A percentile compares a stretch with the other conserved stretches of the same genome.
Evolutionary conservation across 768 basidiomycete species (phyloP).

Genomic region (Tylopilus felleus): DNA sequence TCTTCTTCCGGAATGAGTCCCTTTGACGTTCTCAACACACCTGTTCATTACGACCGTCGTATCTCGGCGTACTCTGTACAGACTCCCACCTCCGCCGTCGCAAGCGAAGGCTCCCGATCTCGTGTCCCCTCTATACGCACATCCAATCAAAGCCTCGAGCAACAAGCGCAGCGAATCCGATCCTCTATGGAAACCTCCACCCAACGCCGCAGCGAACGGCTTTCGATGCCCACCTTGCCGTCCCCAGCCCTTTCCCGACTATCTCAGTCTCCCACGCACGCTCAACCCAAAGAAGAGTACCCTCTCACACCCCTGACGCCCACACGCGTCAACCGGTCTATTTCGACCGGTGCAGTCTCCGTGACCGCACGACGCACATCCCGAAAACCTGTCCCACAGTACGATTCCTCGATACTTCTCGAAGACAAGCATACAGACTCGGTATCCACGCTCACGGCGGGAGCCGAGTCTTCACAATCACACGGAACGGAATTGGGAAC

Average conservation of each 20-base stretch:
- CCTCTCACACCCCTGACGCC: slow-evolving; percentile 23
- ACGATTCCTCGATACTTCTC: slow-evolving; percentile 34
- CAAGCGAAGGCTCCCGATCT: slow-evolving; percentile 5
- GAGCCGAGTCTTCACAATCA: slow-evolving; percentile 29
- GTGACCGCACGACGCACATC: slow-evolving; percentile 32
- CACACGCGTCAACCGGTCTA: slow-evolving; percentile 27
- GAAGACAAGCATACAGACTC: slow-evolving; percentile 23
- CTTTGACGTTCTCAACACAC: slow-evolving; percentile 18
- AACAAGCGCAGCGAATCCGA: slow-evolving; percentile 31
- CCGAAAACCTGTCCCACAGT: slow-evolving; percentile 58
- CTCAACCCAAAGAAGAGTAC: slow-evolving; percentile 29
- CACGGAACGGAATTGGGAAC: slow-evolving; percentile 20
- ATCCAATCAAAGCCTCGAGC: slow-evolving; percentile 24
- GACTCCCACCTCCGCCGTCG: background rate
- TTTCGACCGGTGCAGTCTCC: slow-evolving; percentile 25
- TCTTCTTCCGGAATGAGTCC: slow-evolving; percentile 16
- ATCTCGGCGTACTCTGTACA: slow-evolving; percentile 20
- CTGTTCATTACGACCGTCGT: slow-evolving; percentile 18
- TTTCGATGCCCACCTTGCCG: slow-evolving; percentile 30
- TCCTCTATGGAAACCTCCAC: slow-evolving; percentile 30
- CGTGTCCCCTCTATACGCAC: slow-evolving; percentile 8
- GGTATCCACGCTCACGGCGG: slow-evolving; percentile 18
- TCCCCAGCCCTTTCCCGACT: slow-evolving; percentile 13
- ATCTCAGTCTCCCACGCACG: slow-evolving; percentile 13
- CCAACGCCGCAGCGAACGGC: slow-evolving; percentile 25